A percentile compares a stretch with the other conserved stretches of the same genome.
These are phyloP conservation scores for Melampsora larici-populina DNA, from an alignment of 1,284 basidiomycete genomes.

Conservation along the genomic window DNA sequence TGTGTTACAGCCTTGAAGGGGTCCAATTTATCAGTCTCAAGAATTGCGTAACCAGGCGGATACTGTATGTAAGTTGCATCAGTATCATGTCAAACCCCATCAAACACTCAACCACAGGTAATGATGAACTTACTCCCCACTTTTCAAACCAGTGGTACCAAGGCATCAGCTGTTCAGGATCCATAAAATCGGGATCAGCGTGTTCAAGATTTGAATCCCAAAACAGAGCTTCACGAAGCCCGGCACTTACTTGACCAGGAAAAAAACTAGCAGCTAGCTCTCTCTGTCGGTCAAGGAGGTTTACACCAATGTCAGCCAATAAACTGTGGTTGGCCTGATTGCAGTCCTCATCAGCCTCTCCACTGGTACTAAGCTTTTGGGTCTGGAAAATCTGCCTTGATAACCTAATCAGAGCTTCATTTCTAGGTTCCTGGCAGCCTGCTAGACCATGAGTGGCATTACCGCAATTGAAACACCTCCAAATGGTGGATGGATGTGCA, in stretches of 20 bases:
- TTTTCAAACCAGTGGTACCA: constrained; percentile 33
- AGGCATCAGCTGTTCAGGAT: constrained; percentile 28
- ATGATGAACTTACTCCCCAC: constrained; percentile 23
- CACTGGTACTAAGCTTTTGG: background rate
- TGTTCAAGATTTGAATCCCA: constrained; percentile 3
- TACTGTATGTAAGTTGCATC: constrained; percentile 1
- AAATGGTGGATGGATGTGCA: constrained; percentile 6
- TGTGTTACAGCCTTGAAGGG: constrained; percentile 2
- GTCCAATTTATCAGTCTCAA: background rate
- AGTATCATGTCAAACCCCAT: too few species aligned
- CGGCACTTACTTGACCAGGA: background rate
- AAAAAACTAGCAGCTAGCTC: constrained; percentile 5
- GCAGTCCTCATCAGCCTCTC: background rate
- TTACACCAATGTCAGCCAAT: background rate
- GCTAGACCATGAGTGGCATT: constrained; percentile 13
- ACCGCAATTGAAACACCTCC: constrained; percentile 34
- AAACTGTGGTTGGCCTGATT: background rate
- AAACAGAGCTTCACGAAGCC: constrained; percentile 25
- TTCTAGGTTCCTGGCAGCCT: constrained; percentile 3
- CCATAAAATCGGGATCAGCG: constrained; percentile 12
- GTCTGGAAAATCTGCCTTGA: constrained; percentile 30
- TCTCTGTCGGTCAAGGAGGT: background rate
- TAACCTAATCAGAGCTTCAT: constrained; percentile 15
- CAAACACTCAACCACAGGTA: background rate
- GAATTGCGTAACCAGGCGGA: constrained; percentile 29